phyloP scores from a whole-genome alignment of 2,329 filamentous ascomycete species.

The Pseudogymnoascus sp. region DNA sequence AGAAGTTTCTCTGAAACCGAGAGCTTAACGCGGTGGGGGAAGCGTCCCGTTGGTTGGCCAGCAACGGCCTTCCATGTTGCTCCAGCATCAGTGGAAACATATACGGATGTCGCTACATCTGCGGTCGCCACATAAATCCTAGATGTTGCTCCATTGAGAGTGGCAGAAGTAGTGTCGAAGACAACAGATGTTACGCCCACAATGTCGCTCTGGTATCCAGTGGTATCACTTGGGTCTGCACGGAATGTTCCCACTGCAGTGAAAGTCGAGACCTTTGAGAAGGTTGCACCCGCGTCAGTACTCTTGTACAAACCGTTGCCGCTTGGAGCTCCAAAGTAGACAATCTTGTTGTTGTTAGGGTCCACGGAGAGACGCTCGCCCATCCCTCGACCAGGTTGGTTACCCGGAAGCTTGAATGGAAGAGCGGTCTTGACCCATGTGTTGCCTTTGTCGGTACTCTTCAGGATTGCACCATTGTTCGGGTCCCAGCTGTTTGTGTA shows the following conservation, averaged over 20 bases:
- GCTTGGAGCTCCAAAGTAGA: constrained; percentile 53
- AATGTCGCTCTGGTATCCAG: constrained; percentile 39
- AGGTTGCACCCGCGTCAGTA: constrained; percentile 47
- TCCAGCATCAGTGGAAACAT: constrained; percentile 47
- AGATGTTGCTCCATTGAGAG: constrained; percentile 41
- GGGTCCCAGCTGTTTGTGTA: constrained; percentile 57
- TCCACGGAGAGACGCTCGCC: constrained; percentile 53
- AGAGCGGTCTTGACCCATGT: constrained; percentile 45
- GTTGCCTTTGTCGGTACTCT: constrained; percentile 45
- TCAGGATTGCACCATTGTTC: constrained; percentile 46
- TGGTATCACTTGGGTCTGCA: constrained; percentile 38
- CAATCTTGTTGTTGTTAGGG: constrained; percentile 47
- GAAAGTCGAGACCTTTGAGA: constrained; percentile 45
- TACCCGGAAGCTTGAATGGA: constrained; percentile 54
- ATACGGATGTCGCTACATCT: constrained; percentile 48
- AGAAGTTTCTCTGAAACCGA: constrained; percentile 45
- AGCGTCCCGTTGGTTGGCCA: constrained; percentile 42
- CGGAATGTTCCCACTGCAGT: constrained; percentile 44
- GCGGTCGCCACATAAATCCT: constrained; percentile 51
- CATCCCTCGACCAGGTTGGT: constrained; percentile 54
- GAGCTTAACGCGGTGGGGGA: constrained; percentile 48
- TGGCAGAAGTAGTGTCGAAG: constrained; percentile 46
- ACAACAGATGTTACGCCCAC: constrained; percentile 47
- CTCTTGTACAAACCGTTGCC: constrained; percentile 54
- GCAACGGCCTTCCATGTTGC: constrained; percentile 44